phyloP scores from a whole-genome alignment of 177 flowering plant species.

The Vitis hybrid region DNA sequence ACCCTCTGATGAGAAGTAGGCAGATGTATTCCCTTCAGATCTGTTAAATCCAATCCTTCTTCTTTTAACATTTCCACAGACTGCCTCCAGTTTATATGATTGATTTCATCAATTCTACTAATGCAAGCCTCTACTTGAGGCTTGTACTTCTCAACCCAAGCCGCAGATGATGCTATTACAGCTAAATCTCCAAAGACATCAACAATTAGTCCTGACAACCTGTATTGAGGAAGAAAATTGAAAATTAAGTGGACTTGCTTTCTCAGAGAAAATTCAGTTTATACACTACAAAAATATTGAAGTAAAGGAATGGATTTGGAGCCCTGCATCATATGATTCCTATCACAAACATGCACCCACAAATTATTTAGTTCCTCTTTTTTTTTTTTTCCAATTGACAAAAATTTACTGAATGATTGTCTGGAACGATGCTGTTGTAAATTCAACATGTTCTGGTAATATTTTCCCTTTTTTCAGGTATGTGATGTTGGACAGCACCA shows the following conservation, averaged over 20 bases:
- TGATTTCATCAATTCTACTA: slow-evolving; percentile 43
- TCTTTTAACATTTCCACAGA: slow-evolving; percentile 83
- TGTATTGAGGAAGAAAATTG: slow-evolving; percentile 23
- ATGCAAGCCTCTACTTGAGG: slow-evolving; percentile 59
- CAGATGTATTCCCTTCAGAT: slow-evolving; percentile 28
- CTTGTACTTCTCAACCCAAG: slow-evolving; percentile 97
- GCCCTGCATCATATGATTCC: too few species aligned
- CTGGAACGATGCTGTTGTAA: too few species aligned
- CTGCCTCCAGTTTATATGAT: slow-evolving; percentile 77
- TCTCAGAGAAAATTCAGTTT: not conserved
- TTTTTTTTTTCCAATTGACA: too few species aligned
- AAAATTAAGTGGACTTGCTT: not conserved
- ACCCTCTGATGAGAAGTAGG: slow-evolving; percentile 41
- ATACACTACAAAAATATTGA: not conserved
- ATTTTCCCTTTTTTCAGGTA: too few species aligned
- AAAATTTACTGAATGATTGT: too few species aligned
- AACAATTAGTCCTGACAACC: slow-evolving; percentile 89
- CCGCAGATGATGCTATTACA: slow-evolving; percentile 95
- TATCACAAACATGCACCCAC: too few species aligned
- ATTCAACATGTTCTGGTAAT: too few species aligned
- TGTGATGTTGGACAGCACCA: too few species aligned
- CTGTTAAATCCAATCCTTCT: slow-evolving; percentile 71
- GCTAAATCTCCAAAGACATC: slow-evolving; percentile 91
- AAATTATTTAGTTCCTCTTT: too few species aligned
- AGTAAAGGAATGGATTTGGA: not conserved